Evolutionary conservation across 2,329 filamentous ascomycete species (phyloP).

Genomic region (Fusarium sp.): DNA sequence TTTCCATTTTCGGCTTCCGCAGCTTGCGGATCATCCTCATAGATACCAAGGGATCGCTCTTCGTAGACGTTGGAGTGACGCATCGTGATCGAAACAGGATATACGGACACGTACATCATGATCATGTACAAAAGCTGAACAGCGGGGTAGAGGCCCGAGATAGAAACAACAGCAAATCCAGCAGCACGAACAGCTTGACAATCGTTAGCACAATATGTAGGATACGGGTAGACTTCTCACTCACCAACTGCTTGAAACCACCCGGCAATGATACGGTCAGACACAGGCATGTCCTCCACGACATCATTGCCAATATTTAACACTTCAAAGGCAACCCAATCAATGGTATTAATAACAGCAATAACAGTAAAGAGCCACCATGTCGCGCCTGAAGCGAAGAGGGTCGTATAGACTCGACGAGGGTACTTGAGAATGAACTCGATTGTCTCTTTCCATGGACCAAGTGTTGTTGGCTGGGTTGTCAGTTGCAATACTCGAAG

Average conservation of each 20-base stretch:
- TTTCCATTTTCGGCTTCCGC: conserved; percentile 46
- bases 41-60: conserved; percentile 75
- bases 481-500: conserved; percentile 58
- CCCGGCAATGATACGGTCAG: conserved; percentile 72
- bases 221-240: conserved; percentile 33
- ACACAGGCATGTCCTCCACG: conserved; percentile 65
- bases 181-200: conserved; percentile 71
- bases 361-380: conserved; percentile 77
- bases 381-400: conserved; percentile 75
- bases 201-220: conserved; percentile 16
- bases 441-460: conserved; percentile 64
- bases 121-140: conserved; percentile 73
- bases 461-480: conserved; percentile 56
- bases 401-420: conserved; percentile 71
- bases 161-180: conserved; percentile 76
- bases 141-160: conserved; percentile 69
- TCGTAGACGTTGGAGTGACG: conserved; percentile 81
- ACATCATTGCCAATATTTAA: conserved; percentile 74
- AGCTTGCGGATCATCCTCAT: conserved; percentile 56
- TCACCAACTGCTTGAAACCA: conserved; percentile 74
- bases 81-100: conserved; percentile 74
- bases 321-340: conserved; percentile 77
- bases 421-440: conserved; percentile 70
- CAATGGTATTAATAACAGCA: conserved; percentile 71
- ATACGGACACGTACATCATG: conserved; percentile 77